Evolutionary conservation across 345 rosid species (phyloP), one percentile per base, ranked within the genome.

Genomic region (Noccaea bulbosa): DNA sequence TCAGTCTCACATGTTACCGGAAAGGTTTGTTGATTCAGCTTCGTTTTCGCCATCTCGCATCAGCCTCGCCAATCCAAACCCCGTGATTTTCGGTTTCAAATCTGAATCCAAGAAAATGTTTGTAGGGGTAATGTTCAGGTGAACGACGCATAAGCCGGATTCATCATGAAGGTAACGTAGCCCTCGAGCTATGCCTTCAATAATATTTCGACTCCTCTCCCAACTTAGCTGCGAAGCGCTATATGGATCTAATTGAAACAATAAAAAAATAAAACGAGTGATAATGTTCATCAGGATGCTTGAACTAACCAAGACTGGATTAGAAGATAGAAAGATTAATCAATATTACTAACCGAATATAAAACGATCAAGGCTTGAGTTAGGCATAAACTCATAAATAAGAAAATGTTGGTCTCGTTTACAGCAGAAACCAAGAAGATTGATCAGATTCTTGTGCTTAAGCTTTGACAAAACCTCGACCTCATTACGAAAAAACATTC

Each of bases 301-400:
- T 14, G 57, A 49, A 60, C 60, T 49, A 48, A 7, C 2, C 11
- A 43, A 30, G 32, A 24, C 11, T 14, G 24, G 49, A 17, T 38
- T 59, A 39, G 24, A 40, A 15, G 15, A 15, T 46, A 1, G 6
- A 37, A 55, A 46, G 5, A 5, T 30, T 20, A 20, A 0, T 34
- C 8, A 33, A 7, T 2, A 22, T 40, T 10, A 6, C 78, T 37
- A 48, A 88, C 92, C 85, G 45, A 77, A 81, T 10, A 86, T 78
- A 50, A 75, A 5, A 3, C 9, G 33, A 59, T 86, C 83, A 5
- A 82, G 83, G 78, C 83, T 79, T 53, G 57, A 47, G 65, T 86
- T 86, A 48, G 88, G 83, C 86, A 86, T 76, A 61, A 81, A 85
- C 66, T 88, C 95, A 34, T 82, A 86, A 59, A 82, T 76, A 11